These are phyloP conservation scores for Cordyceps militaris DNA, from an alignment of 2,329 filamentous ascomycete species.

Conservation along the genomic window DNA sequence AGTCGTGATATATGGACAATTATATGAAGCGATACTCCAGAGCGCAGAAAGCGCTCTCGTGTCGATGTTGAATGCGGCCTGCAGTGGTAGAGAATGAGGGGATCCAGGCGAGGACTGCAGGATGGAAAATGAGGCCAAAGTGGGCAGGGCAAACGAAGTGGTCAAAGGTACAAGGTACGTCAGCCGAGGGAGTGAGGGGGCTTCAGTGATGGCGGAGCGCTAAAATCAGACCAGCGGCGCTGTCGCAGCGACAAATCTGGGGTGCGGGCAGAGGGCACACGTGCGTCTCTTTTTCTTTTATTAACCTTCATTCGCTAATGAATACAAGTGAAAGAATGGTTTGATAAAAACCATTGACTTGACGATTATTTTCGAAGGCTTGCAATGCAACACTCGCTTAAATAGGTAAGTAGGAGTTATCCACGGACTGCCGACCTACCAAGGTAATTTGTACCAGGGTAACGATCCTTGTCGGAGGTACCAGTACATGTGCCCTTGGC, in stretches of 20 bases:
- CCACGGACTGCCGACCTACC: too few relatives aligned
- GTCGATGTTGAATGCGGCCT: background rate
- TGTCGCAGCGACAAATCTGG: background rate
- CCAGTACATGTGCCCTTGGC: background rate
- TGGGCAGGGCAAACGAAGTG: background rate
- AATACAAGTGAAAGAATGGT: too few relatives aligned
- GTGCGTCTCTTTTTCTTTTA: too few relatives aligned
- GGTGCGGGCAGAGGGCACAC: too few relatives aligned
- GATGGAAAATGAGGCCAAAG: conserved; percentile 9
- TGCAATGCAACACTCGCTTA: background rate
- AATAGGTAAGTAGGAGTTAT: background rate
- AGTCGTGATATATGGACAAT: background rate
- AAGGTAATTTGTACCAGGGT: too few relatives aligned
- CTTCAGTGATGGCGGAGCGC: background rate
- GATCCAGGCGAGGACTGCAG: background rate
- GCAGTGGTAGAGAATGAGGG: background rate
- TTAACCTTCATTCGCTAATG: too few relatives aligned
- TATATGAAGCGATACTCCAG: background rate
- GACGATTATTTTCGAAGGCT: too few relatives aligned
- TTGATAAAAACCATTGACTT: too few relatives aligned
- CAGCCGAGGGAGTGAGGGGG: background rate
- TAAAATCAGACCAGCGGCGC: background rate
- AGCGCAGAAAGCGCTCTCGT: background rate
- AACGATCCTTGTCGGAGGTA: background rate
- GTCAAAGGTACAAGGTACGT: background rate